These are phyloP conservation scores for Marchantia polymorpha DNA, from an alignment of 225 moss, liverwort and hornwort genomes.

Conservation along the genomic window DNA sequence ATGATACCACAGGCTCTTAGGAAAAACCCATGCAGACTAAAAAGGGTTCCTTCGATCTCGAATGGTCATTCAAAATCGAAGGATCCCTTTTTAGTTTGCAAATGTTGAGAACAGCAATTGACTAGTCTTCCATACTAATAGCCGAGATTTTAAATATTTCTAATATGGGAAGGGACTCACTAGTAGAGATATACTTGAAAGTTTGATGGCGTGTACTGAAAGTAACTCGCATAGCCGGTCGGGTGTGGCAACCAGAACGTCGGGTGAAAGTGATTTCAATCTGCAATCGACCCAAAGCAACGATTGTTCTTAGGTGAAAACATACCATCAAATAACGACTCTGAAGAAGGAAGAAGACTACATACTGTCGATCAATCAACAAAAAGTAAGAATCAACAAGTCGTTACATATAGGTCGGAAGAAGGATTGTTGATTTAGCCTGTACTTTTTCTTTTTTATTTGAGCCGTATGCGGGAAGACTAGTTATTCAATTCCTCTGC, in stretches of 20 bases:
- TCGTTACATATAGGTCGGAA: no score
- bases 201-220: constrained; percentile 39
- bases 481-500: no score
- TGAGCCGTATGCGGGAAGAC: no score
- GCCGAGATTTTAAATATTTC: background rate
- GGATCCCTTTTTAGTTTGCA: no score
- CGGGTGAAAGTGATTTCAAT: constrained; percentile 59
- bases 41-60: no score
- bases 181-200: constrained; percentile 62
- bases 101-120: background rate
- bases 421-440: no score
- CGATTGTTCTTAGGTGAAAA: background rate
- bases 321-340: background rate
- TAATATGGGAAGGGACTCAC: constrained; percentile 32
- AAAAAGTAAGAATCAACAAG: background rate
- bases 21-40: no score
- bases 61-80: no score
- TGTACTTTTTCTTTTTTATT: no score
- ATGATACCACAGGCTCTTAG: background rate
- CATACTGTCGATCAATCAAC: background rate
- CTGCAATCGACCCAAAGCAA: constrained; percentile 35
- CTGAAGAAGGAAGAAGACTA: background rate
- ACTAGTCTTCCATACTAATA: background rate
- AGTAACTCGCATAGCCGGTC: constrained; percentile 67
- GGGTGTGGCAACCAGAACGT: constrained; percentile 78